These are phyloP conservation scores for Nakazawaea wickerhamii DNA, from an alignment of 805 yeast genomes.

Conservation along the genomic window DNA sequence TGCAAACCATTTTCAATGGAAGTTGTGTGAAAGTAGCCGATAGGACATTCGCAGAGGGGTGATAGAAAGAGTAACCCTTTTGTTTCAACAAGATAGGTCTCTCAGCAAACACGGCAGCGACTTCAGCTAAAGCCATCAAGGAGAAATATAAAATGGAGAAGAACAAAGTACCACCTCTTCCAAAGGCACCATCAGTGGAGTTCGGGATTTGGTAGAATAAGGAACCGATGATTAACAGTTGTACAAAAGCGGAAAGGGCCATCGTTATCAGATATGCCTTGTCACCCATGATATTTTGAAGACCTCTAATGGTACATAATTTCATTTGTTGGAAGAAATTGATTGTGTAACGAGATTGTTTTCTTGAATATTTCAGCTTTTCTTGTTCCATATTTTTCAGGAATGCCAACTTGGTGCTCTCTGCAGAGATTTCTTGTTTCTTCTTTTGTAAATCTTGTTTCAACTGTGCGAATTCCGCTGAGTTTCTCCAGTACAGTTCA, in stretches of 20 bases:
- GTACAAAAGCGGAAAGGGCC: constrained; percentile 42
- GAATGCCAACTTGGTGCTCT: constrained; percentile 31
- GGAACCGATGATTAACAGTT: constrained; percentile 61
- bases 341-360: constrained; percentile 37
- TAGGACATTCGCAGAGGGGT: constrained; percentile 69
- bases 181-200: constrained; percentile 50
- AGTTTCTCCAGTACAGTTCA: constrained; percentile 49
- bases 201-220: constrained; percentile 49
- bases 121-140: constrained; percentile 44
- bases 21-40: constrained; percentile 56
- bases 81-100: constrained; percentile 67
- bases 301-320: constrained; percentile 44
- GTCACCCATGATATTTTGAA: constrained; percentile 54
- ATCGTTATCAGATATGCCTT: constrained; percentile 42
- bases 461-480: constrained; percentile 39
- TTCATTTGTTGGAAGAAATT: constrained; percentile 43
- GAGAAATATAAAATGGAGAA: constrained; percentile 51
- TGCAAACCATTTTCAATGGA: constrained; percentile 50
- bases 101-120: constrained; percentile 39
- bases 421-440: constrained; percentile 16
- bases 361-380: constrained; percentile 32
- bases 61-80: constrained; percentile 63
- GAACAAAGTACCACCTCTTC: constrained; percentile 60
- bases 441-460: constrained; percentile 23
- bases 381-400: constrained; percentile 31